Base-by-base conservation (phyloP, 345 rosid genomes). In the Ricinus communis region DNA sequence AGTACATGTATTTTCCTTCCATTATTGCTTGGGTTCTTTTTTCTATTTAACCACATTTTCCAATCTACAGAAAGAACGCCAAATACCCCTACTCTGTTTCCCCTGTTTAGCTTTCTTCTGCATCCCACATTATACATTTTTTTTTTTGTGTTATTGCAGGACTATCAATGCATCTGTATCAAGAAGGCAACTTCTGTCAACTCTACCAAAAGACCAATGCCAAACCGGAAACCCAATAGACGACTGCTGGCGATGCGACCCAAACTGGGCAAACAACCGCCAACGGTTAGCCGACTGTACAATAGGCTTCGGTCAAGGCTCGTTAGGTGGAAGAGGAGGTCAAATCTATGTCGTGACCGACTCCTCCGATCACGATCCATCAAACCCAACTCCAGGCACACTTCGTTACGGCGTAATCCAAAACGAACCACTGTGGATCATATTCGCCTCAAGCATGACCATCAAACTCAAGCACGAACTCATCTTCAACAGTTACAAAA, bases 381-480 rank as follows among this genome's bases (percentile, higher is more conserved):
- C 90, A 0, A 81, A 90, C 81, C 99, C 99, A 0, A 77, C 78
- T 0, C 99, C 98, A 0, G 99, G 99, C 11, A 96, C 98, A 0
- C 93, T 96, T 54, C 95, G 98, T 0, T 81, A 89, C 76, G 99
- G 87, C 30, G 96, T 88, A 40, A 90, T 96, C 72, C 99, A 96
- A 50, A 62, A 68, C 5, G 92, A 85, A 25, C 98, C 99, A 0
- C 84, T 96, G 19, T 96, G 98, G 99, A 96, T 96, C 38, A 46
- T 84, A 65, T 96, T 96, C 82, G 50, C 87, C 5, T 31, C 85
- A 50, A 77, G 86, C 82, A 96, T 93, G 98, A 71, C 72, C 36
- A 91, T 96, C 71, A 87, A 71, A 27, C 90, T 96, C 8, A 84
- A 74, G 62, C 98, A 96, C 74, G 99, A 96, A 52, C 96, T 96